A percentile compares a stretch with the other conserved stretches of the same genome.
Conservation (phyloP, 2,329 filamentous ascomycete species). For the Bertia moriformis region DNA sequence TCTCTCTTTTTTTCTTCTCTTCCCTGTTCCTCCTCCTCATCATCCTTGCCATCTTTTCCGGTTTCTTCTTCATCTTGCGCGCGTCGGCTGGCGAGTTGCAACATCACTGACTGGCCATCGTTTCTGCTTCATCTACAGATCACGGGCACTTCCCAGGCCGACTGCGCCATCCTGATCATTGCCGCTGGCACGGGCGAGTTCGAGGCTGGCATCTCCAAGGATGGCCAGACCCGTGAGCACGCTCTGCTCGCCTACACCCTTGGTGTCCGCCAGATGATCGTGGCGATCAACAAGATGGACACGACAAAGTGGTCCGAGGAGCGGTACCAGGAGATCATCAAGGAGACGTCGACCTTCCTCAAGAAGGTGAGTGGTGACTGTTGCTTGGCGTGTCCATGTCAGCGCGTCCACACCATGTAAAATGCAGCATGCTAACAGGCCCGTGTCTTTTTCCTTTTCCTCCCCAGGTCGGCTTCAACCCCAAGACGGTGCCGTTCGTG, state of each 20-base stretch:
- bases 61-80: no score
- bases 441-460: no score
- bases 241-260: slow-evolving; percentile 99
- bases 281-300: slow-evolving; percentile 99
- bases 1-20: no score
- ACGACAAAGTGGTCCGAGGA: slow-evolving; percentile 95
- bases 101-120: no score
- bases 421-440: no score
- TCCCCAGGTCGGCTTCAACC: slow-evolving; percentile 99
- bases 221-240: slow-evolving; percentile 99
- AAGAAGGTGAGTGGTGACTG: no score
- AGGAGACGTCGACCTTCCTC: slow-evolving; percentile 99
- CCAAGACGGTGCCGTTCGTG: slow-evolving; percentile 95
- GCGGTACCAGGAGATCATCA: slow-evolving; percentile 98
- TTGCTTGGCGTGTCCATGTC: no score
- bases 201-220: slow-evolving; percentile 99
- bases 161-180: slow-evolving; percentile 99
- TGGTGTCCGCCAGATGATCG: slow-evolving; percentile 99
- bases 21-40: no score
- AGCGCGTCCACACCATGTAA: no score
- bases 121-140: no score
- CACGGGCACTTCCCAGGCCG: slow-evolving; percentile 99
- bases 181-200: slow-evolving; percentile 99
- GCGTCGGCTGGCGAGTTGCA: no score
- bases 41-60: no score